phyloP scores from a whole-genome alignment of 2,329 filamentous ascomycete genomes.

The Fusarium staphyleae region DNA sequence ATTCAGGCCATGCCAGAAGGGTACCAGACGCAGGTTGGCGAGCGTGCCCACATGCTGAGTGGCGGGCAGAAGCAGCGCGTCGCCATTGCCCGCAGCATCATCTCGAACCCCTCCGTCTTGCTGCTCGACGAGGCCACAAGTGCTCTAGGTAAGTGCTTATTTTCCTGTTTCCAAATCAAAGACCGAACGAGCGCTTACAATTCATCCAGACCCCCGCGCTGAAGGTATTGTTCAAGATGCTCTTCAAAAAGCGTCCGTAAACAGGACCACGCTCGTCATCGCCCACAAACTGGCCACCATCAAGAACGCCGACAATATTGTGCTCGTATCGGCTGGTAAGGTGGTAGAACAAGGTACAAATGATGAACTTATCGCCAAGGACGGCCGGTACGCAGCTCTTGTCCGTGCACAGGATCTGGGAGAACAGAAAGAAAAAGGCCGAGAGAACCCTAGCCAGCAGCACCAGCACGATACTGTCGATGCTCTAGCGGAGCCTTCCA shows the following conservation, averaged over 20 bases:
- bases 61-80: slow-evolving; percentile 71
- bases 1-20: slow-evolving; percentile 54
- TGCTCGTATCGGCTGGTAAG: slow-evolving; percentile 64
- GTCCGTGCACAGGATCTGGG: slow-evolving; percentile 51
- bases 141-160: too few species aligned
- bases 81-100: slow-evolving; percentile 58
- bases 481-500: neutral
- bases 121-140: slow-evolving; percentile 73
- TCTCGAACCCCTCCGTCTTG: slow-evolving; percentile 57
- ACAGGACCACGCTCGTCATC: slow-evolving; percentile 69
- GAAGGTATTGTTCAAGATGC: slow-evolving; percentile 60
- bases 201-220: slow-evolving; percentile 48
- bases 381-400: slow-evolving; percentile 56
- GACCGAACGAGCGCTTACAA: too few species aligned
- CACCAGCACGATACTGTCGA: neutral
- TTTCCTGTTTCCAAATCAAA: too few species aligned
- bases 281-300: slow-evolving; percentile 66
- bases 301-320: slow-evolving; percentile 66
- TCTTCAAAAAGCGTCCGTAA: slow-evolving; percentile 58
- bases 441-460: neutral
- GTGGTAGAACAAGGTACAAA: slow-evolving; percentile 63
- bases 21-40: slow-evolving; percentile 63
- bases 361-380: slow-evolving; percentile 57
- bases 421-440: neutral
- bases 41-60: slow-evolving; percentile 66